Evolutionary conservation across 169 alveolate genomes (phyloP), one percentile per base, ranked within the genome.

Genomic region (Hammondia hammondi): DNA sequence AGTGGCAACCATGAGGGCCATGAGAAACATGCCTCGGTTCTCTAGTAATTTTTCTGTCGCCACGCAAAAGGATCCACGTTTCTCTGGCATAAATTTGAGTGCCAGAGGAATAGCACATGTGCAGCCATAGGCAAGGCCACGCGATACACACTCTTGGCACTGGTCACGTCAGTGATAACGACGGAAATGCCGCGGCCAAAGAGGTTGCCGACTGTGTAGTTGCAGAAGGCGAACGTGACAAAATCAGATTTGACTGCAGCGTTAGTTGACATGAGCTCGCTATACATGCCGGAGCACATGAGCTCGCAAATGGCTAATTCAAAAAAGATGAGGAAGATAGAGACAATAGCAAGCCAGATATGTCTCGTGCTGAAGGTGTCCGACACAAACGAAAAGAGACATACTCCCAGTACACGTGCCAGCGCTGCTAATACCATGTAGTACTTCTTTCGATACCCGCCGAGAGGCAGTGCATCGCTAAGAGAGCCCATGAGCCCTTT

Each of bases 41-140:
- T 43, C 45, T 46, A 29, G 39, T 67, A 56, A 14, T 10, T 81
- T 81, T 72, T 72, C 84, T 9, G 88, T 81, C 57, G 56, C 37
- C 61, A 35, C 27, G 14, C 88, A 6, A 48, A n/a, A n/a, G n/a
- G 88, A 5, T 45, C 45, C 48, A 35, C 57, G 91, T 35, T 85
- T 81, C 29, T 93, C 94, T 71, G 77, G 72, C 43, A 94, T 12
- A 39, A 56, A 94, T 88, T 85, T 85, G 90, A n/a, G 45, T 29
- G 82, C 6, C 12, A 70, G 32, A 27, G 94, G 96, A 4, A 91
- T 24, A 89, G 48, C 71, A 85, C 17, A 87, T 94, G 96, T 29
- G 56, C 77, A n/a, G 91, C 87, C 57, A 94, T 57, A 27, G 96
- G 96, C 48, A 94, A 73, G n/a, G 85, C 56, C 72, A 94, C 91